A percentile compares a stretch with the other conserved stretches of the same genome.
Conservation (phyloP, 768 basidiomycete genomes). For the Leccinum truebloodii region DNA sequence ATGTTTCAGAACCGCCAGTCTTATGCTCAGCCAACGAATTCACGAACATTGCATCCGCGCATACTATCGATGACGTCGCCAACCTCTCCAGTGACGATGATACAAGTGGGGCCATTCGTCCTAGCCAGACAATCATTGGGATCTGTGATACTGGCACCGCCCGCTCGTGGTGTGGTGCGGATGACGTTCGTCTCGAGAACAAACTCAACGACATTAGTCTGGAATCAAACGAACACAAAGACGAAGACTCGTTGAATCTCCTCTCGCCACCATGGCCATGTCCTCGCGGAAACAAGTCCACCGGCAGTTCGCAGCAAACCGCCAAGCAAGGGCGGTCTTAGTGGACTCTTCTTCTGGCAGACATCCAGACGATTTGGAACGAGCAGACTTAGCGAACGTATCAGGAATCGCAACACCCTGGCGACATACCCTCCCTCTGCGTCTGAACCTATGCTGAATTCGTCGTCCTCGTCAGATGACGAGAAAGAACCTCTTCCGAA, state of each 20-base stretch:
- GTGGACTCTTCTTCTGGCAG: not conserved
- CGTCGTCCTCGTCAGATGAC: constrained; percentile 1
- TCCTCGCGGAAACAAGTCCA: constrained; percentile 1
- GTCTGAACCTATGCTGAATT: constrained; percentile 15
- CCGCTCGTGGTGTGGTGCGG: not conserved
- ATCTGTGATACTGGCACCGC: not conserved
- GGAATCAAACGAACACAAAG: not conserved
- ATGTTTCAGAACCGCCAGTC: constrained; percentile 27
- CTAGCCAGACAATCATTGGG: constrained; percentile 2
- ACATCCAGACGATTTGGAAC: not conserved
- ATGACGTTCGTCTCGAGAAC: not conserved
- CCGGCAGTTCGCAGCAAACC: not conserved
- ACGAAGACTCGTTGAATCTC: constrained; percentile 24
- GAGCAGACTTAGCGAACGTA: not conserved
- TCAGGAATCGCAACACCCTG: not conserved
- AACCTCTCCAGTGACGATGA: constrained; percentile 5
- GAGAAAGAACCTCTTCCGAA: constrained; percentile 8
- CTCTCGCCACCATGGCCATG: constrained; percentile 19
- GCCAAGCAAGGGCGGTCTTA: not conserved
- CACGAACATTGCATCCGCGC: constrained; percentile 8
- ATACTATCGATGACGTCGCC: constrained; percentile 13
- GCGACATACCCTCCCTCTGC: constrained; percentile 3
- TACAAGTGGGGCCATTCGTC: not conserved
- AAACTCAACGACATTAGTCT: not conserved
- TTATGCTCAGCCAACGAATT: constrained; percentile 21